Base-by-base conservation (phyloP, 257 asterid species). In the Scutellaria baicalensis region DNA sequence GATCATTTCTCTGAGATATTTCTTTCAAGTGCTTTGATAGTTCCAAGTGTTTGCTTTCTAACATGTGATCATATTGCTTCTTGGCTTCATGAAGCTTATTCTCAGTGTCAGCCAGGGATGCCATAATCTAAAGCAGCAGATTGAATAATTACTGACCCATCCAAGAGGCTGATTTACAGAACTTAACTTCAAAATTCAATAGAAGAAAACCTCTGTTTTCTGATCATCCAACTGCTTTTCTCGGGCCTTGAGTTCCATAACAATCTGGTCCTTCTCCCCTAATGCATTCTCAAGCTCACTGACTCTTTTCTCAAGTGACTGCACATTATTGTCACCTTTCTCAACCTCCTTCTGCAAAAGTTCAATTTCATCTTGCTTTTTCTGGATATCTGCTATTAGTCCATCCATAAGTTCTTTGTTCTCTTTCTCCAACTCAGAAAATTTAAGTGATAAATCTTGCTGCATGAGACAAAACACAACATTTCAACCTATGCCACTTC, bases 21-120 rank as follows among this genome's bases (percentile, higher is more conserved):
- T 94, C 99, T 80, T 94, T 94, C 85, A 94, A 78, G 81, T 91
- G 93, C 78, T 85, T 91, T n/a, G 97, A 94, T 69, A 94, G 82
- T 75, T 94, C 99, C 43, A 82, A 70, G 16, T 94, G 97, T 77
- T 89, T 91, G 83, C 83, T 88, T 79, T 94, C 97, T 78, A 91
- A 79, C 97, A 89, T 91, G 77, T 82, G 97, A 71, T 94, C 87
- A 69, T 84, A 75, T 70, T 88, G 85, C 88, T 85, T 91, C 84
- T 86, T 89, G 71, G 97, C 94, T 74, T 91, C 95, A 66, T 80
- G 75, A 72, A 91, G 97, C 76, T 86, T 88, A 72, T 81, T 84
- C 75, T 88, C 97, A 60, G 94, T 83, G 60, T 84, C 90, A 70
- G 82, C 81, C 75, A 91, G 75, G 43, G 88, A 83, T 69, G 73